These are phyloP conservation scores for Magnaporthiopsis incrustans DNA, from an alignment of 2,329 filamentous ascomycete species.

Conservation along the genomic window DNA sequence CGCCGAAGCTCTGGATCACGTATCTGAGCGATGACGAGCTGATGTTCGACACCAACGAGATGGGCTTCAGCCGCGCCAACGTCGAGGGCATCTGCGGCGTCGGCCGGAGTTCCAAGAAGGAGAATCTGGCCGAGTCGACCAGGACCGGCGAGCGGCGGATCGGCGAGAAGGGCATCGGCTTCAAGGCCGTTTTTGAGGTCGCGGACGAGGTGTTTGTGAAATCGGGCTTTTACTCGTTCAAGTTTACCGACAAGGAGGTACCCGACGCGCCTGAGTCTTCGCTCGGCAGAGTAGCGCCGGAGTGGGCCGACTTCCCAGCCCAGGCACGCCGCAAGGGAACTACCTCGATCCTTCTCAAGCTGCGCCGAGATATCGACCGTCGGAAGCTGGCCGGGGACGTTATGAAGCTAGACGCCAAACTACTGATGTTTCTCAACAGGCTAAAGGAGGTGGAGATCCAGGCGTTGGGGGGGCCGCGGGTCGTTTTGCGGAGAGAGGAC, in stretches of 20 bases:
- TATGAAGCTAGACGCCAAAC: conserved; percentile 16
- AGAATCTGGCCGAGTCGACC: no score
- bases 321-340: conserved; percentile 6
- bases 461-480: no score
- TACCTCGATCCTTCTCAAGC: conserved; percentile 29
- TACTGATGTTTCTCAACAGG: conserved; percentile 34
- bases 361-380: conserved; percentile 21
- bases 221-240: conserved; percentile 34
- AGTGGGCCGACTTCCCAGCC: conserved; percentile 25
- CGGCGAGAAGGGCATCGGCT: conserved; percentile 41
- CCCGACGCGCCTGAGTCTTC: conserved; percentile 24
- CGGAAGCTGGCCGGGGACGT: conserved; percentile 7
- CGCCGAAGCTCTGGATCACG: conserved; percentile 12
- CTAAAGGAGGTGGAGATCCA: conserved; percentile 13
- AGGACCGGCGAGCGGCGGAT: conserved; percentile 35
- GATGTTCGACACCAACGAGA: conserved; percentile 39
- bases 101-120: conserved; percentile 13
- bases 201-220: conserved; percentile 34
- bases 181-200: conserved; percentile 41
- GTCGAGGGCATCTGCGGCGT: conserved; percentile 36
- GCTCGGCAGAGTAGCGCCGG: conserved; percentile 40
- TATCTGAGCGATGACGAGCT: conserved; percentile 19
- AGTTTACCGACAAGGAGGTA: conserved; percentile 26
- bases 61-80: conserved; percentile 33
- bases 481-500: conserved; percentile 1